Conservation (phyloP, 2,329 filamentous ascomycete genomes). For the Neonectria ditissima region DNA sequence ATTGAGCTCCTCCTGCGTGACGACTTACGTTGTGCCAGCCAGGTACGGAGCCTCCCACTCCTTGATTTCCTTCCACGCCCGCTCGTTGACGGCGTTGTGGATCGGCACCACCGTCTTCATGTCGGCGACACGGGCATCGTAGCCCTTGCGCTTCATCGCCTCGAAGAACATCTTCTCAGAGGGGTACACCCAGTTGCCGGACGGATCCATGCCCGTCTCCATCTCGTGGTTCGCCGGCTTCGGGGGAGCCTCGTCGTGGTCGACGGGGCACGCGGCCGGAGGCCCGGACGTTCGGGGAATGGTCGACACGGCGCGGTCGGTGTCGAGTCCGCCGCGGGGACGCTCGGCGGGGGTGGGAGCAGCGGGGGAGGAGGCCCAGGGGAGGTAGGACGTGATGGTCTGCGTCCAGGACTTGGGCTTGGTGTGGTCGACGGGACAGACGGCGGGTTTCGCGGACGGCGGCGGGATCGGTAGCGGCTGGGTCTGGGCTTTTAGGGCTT, state of each 20-base stretch:
- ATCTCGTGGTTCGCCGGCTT: conserved; percentile 77
- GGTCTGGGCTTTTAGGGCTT: conserved; percentile 50
- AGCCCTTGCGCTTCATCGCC: conserved; percentile 91
- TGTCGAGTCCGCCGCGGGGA: conserved; percentile 62
- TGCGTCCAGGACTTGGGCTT: conserved; percentile 57
- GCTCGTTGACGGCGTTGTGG: conserved; percentile 98
- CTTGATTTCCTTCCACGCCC: conserved; percentile 92
- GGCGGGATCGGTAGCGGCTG: conserved; percentile 8
- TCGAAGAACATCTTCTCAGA: conserved; percentile 98
- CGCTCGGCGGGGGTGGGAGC: conserved; percentile 23
- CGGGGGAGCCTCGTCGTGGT: conserved; percentile 46
- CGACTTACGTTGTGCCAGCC: conserved; percentile 66
- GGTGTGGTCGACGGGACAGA: conserved; percentile 52
- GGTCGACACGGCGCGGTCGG: conserved; percentile 79
- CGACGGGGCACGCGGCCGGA: conserved; percentile 53
- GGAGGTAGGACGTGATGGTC: conserved; percentile 56
- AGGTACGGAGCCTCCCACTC: conserved; percentile 83
- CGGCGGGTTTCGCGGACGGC: conserved; percentile 32
- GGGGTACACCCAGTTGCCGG: conserved; percentile 97
- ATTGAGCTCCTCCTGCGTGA: background rate
- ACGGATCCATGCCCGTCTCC: conserved; percentile 78
- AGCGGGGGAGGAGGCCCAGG: conserved; percentile 50
- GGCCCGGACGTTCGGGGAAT: conserved; percentile 74
- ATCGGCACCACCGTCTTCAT: conserved; percentile 96
- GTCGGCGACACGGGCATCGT: conserved; percentile 76